A percentile compares a stretch with the other conserved stretches of the same genome.
Evolutionary conservation across 2,329 filamentous ascomycete genomes (phyloP).

Genomic region (Epichloe typhina): DNA sequence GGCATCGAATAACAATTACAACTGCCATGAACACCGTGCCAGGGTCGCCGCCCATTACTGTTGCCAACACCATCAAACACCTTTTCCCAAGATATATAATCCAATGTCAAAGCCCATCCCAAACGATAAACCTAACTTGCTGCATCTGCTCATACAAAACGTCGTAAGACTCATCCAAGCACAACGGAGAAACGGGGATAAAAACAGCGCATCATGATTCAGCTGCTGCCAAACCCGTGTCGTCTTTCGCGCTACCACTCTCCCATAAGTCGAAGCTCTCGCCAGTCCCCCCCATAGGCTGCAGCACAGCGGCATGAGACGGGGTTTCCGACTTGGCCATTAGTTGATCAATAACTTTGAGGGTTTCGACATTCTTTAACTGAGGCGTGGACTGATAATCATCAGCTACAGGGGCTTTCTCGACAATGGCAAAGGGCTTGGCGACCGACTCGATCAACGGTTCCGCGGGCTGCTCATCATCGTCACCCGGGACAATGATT

Average conservation of each 20-base stretch:
- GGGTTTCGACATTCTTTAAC: conserved; percentile 7
- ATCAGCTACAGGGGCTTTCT: conserved; percentile 6
- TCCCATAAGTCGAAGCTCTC: conserved; percentile 59
- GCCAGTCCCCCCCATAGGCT: conserved; percentile 44
- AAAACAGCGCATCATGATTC: conserved; percentile 11
- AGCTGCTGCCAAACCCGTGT: conserved; percentile 22
- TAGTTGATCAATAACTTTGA: conserved; percentile 21
- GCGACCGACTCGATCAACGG: neutral
- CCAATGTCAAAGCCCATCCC: neutral
- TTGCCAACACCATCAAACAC: neutral
- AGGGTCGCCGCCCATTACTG: neutral
- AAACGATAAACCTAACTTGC: neutral
- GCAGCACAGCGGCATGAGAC: conserved; percentile 33
- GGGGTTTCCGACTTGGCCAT: conserved; percentile 25
- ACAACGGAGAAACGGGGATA: neutral
- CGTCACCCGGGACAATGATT: conserved; percentile 49
- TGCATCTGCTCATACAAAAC: conserved; percentile 1
- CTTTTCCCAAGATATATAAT: neutral
- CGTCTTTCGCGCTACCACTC: conserved; percentile 51
- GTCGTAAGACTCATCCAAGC: neutral
- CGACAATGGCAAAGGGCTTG: neutral
- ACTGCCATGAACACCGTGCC: neutral
- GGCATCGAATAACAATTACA: neutral
- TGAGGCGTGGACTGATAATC: conserved; percentile 11
- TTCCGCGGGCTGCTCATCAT: conserved; percentile 23